A percentile compares a stretch with the other conserved stretches of the same genome.
These are phyloP conservation scores for Trichoderma endophyticum DNA, from an alignment of 2,329 filamentous ascomycete genomes.

Conservation along the genomic window DNA sequence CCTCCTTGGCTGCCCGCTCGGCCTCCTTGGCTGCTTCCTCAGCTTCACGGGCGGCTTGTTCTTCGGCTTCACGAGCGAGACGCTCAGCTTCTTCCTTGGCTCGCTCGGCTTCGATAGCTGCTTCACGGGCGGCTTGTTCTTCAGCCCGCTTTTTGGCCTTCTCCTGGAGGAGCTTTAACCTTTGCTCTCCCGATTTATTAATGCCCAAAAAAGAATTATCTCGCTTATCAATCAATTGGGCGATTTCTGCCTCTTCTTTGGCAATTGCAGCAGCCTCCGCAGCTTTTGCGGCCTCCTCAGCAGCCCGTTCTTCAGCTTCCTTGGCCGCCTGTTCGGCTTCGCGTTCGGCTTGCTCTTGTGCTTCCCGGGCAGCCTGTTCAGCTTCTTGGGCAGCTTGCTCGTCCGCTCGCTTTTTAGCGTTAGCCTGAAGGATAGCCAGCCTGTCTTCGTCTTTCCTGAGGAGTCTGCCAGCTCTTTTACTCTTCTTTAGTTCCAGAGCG, in stretches of 20 bases:
- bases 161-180: background rate
- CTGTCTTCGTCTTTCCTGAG: slow-evolving; percentile 10
- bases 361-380: slow-evolving; percentile 20
- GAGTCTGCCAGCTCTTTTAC: slow-evolving; percentile 11
- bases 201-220: slow-evolving; percentile 33
- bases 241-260: slow-evolving; percentile 39
- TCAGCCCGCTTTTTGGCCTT: slow-evolving; percentile 14
- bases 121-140: slow-evolving; percentile 26
- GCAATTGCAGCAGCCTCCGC: slow-evolving; percentile 9
- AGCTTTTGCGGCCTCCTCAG: slow-evolving; percentile 20
- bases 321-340: slow-evolving; percentile 20
- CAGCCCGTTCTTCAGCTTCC: slow-evolving; percentile 26
- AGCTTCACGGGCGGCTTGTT: slow-evolving; percentile 21
- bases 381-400: slow-evolving; percentile 24
- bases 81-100: slow-evolving; percentile 23
- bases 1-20: slow-evolving; percentile 38
- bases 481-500: slow-evolving; percentile 33
- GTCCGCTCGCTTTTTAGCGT: slow-evolving; percentile 27
- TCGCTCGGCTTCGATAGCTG: slow-evolving; percentile 11
- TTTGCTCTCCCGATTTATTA: background rate
- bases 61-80: slow-evolving; percentile 22
- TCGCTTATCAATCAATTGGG: slow-evolving; percentile 46
- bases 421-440: background rate
- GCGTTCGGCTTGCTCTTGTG: background rate
- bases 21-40: slow-evolving; percentile 34